Evolutionary conservation across 768 basidiomycete species (phyloP), one percentile per base, ranked within the genome.

Genomic region (Auricularia heimuer): DNA sequence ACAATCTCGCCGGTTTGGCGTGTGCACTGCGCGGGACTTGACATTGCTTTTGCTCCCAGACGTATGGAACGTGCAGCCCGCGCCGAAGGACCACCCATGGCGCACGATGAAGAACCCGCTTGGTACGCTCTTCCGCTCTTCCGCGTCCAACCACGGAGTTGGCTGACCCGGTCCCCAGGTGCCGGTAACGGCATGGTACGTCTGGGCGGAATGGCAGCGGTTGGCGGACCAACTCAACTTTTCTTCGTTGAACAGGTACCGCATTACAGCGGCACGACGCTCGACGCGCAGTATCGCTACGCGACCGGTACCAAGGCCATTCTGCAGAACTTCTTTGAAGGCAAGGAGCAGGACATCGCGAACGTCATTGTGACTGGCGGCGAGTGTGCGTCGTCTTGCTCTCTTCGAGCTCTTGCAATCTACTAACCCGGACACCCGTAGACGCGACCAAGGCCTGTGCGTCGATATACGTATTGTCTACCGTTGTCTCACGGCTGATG

Each of bases 251-350:
- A 7, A n/a, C 29, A 54, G 54, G 29, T 35, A 4, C 87, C 90
- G 12, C 89, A 91, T 73, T 92, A 90, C 78, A 90, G 88, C 69
- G 92, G 93, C 45, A 93, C 92, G 7, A 93, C 92, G 29, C 83
- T 94, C 67, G 93, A 95, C 71, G 92, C 93, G 2, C 93, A 95
- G 77, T 82, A 80, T 35, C 88, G 93, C 61, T 96, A 97, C 73
- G 92, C 92, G 16, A 75, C 77, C 56, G 92, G 91, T 14, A 80
- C 84, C 34, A 84, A 78, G 77, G 79, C 77, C 68, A 92, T 93
- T 73, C 79, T 92, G 64, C 80, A 85, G 65, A 88, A 89, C 75
- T 93, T 86, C 77, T 70, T 90, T 66, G 71, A 71, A 14, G 77
- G 74, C 67, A 85, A 86, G 74, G 73, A 81, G 1, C 93, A 96